Base-by-base conservation (phyloP, 257 asterid species). In the Solanum etuberosum region DNA sequence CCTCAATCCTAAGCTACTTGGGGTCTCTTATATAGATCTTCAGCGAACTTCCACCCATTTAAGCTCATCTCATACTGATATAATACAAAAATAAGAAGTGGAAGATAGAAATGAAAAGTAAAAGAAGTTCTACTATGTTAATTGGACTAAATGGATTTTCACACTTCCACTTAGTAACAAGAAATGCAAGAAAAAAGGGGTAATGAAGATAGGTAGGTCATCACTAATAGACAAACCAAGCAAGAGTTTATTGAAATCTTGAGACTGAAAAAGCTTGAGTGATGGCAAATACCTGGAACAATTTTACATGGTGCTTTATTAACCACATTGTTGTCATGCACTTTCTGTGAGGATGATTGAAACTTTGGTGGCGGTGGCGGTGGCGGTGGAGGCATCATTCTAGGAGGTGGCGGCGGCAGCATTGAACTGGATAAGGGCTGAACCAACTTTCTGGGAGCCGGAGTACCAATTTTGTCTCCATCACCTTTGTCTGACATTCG, bases 401-500 rank as follows among this genome's bases (percentile, higher is more conserved):
- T 89, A 46, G 91, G 71, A 21, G 87, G 86, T 21, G 88, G 92
- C 15, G 85, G 87, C 68, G 92, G 90, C 89, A 85, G 91, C 87
- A 80, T 81, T 87, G 57, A 91, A 78, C 85, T 72, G 57, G 92
- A 80, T 35, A 91, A 85, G 40, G 94, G 91, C 76, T 90, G 88
- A 88, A 87, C 88, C 86, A 86, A 85, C 91, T 90, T 89, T 82
- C 86, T 91, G 23, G 86, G 88, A 89, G 90, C 88, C 87, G 88
- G 91, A 51, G 86, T 88, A 54, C 42, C 90, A 32, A 90, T 73
- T 43, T 85, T 86, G 38, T 88, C 93, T 90, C 90, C 90, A 82
- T 90, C 93, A 92, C 97, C 97, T 90, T 91, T 91, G 90, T 89
- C 92, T 91, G 94, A 89, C 59, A 96, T 93, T 92, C 89, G 95